Evolutionary conservation across 2,329 filamentous ascomycete species (phyloP).

Genomic region (Xylariales sp.): DNA sequence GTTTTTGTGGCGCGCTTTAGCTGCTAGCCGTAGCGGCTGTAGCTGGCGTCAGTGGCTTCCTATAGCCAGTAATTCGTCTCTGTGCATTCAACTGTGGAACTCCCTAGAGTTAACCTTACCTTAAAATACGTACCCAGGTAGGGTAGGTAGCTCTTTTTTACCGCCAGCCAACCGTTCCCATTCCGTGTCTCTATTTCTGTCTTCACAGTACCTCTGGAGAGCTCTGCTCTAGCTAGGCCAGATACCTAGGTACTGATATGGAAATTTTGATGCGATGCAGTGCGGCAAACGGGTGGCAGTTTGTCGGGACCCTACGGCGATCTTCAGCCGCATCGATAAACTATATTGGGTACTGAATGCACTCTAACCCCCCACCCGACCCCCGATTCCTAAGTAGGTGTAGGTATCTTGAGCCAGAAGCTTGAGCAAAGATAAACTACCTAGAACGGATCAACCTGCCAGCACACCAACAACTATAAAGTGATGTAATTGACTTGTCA

Average conservation of each 20-base stretch:
- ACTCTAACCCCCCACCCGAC: slow-evolving; percentile 1
- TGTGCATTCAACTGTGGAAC: slow-evolving; percentile 6
- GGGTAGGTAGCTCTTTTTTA: too few relatives aligned
- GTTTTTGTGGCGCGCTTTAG: background rate
- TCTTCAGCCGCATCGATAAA: slow-evolving; percentile 11
- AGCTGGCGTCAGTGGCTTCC: slow-evolving; percentile 14
- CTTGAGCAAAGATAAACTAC: background rate
- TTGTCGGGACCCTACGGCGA: background rate
- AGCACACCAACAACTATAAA: background rate
- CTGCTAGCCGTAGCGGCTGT: too few relatives aligned
- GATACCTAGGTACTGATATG: background rate
- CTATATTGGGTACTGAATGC: background rate
- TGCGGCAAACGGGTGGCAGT: background rate
- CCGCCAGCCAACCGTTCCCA: slow-evolving; percentile 5
- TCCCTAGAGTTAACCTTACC: background rate
- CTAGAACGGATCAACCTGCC: slow-evolving; percentile 2
- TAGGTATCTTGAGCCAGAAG: too few relatives aligned
- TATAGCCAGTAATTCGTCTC: slow-evolving; percentile 15
- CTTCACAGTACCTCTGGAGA: background rate
- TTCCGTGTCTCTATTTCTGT: slow-evolving; percentile 8
- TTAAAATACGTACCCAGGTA: too few relatives aligned
- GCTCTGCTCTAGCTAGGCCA: too few relatives aligned
- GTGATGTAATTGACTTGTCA: slow-evolving; percentile 22
- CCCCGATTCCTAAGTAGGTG: background rate
- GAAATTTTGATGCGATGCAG: background rate